Percentiles rank a stretch among this genome's conserved stretches.
These are phyloP conservation scores for Saccharomyces hybrid DNA, from an alignment of 1,139 yeast genomes.

Conservation along the genomic window DNA sequence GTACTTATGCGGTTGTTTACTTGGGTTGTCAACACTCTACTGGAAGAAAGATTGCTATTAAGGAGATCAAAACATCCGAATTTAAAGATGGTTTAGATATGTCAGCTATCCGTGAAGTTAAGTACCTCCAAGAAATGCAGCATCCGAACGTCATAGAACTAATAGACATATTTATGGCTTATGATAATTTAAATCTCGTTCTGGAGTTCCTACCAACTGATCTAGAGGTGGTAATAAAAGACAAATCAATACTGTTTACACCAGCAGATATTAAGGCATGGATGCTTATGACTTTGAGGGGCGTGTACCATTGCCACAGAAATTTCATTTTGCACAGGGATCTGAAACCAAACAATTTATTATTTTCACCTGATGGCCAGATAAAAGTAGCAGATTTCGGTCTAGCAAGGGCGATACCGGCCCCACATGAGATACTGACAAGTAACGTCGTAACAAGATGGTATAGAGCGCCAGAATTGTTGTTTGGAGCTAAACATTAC, in stretches of 20 bases:
- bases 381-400: constrained; percentile 96
- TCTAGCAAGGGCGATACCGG: constrained; percentile 74
- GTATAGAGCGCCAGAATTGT: constrained; percentile 92
- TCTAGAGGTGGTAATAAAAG: constrained; percentile 82
- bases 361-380: constrained; percentile 79
- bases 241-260: constrained; percentile 63
- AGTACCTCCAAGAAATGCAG: constrained; percentile 77
- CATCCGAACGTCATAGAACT: constrained; percentile 83
- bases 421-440: constrained; percentile 72
- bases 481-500: constrained; percentile 84
- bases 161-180: constrained; percentile 73
- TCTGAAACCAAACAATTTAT: constrained; percentile 71
- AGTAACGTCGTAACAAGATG: constrained; percentile 95
- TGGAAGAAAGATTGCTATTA: constrained; percentile 67
- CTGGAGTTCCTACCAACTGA: constrained; percentile 89
- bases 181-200: constrained; percentile 70
- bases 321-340: constrained; percentile 86
- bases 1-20: constrained; percentile 96
- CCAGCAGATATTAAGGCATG: constrained; percentile 89
- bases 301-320: constrained; percentile 91
- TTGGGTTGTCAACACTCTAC: constrained; percentile 56
- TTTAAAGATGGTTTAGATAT: constrained; percentile 95
- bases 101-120: constrained; percentile 94
- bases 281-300: constrained; percentile 88
- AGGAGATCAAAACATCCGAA: constrained; percentile 89